A percentile compares a stretch with the other conserved stretches of the same genome.
Evolutionary conservation across 768 basidiomycete species (phyloP).

Genomic region (Paxillus involutus): DNA sequence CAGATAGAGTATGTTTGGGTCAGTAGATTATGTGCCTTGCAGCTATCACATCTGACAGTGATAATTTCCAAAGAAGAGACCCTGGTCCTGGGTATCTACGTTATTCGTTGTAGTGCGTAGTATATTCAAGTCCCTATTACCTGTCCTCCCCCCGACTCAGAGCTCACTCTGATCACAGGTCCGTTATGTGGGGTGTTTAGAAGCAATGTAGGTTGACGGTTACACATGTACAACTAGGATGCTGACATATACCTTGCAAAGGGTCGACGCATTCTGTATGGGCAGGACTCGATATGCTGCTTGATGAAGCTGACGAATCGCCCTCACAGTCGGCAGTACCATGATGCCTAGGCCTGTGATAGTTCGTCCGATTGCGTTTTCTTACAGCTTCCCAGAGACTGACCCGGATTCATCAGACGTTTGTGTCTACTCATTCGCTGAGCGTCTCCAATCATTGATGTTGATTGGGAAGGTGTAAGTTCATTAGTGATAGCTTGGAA

Average conservation of each 20-base stretch:
- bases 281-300: background rate
- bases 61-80: too few species aligned
- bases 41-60: too few species aligned
- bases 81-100: too few species aligned
- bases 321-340: background rate
- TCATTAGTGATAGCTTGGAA: too few species aligned
- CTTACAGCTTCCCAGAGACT: background rate
- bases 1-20: too few species aligned
- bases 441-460: background rate
- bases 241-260: background rate
- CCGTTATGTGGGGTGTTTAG: background rate
- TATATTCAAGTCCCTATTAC: too few species aligned
- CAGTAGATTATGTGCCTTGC: too few species aligned
- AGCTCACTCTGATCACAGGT: background rate
- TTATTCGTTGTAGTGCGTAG: too few species aligned
- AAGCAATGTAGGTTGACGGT: background rate
- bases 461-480: conserved; percentile 10
- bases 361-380: conserved; percentile 2
- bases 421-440: background rate
- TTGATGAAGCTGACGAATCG: background rate
- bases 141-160: too few species aligned
- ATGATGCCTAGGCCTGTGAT: conserved; percentile 4
- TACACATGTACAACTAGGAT: background rate
- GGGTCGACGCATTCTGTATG: background rate
- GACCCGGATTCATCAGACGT: background rate